Conservation (phyloP, 2,329 filamentous ascomycete genomes). For the Colletotrichum tabaci region DNA sequence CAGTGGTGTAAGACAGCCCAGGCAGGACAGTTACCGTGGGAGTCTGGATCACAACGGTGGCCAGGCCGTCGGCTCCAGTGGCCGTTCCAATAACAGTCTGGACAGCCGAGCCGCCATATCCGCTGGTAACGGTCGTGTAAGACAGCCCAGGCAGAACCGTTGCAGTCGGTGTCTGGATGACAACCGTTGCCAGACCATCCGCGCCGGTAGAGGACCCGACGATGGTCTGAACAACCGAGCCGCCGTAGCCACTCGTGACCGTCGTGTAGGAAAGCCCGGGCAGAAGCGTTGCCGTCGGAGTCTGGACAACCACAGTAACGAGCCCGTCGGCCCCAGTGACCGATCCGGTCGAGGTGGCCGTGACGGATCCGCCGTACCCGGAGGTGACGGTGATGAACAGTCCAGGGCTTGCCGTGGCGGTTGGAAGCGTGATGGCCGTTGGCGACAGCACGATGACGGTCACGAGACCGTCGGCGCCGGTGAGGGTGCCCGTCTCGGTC, state of each 20-base stretch:
- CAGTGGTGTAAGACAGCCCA: background rate
- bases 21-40: background rate
- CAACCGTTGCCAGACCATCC: background rate
- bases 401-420: background rate
- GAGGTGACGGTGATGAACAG: background rate
- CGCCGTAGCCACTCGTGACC: background rate
- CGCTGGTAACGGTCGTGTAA: slow-evolving; percentile 25
- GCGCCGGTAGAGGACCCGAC: background rate
- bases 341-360: slow-evolving; percentile 13
- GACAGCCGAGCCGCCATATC: background rate
- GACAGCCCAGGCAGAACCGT: background rate
- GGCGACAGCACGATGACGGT: slow-evolving; percentile 23
- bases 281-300: background rate
- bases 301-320: slow-evolving; percentile 19
- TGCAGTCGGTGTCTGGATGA: background rate
- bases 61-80: background rate
- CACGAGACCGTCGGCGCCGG: slow-evolving; percentile 11
- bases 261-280: slow-evolving; percentile 7
- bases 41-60: background rate
- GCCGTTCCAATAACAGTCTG: background rate
- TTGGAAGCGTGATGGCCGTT: slow-evolving; percentile 12
- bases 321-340: slow-evolving; percentile 13
- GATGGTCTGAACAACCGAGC: background rate
- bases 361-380: slow-evolving; percentile 18
- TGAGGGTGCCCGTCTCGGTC: background rate